Evolutionary conservation across 495 filamentous ascomycete genomes (phyloP).

Genomic region (Bryoglossum gracile): DNA sequence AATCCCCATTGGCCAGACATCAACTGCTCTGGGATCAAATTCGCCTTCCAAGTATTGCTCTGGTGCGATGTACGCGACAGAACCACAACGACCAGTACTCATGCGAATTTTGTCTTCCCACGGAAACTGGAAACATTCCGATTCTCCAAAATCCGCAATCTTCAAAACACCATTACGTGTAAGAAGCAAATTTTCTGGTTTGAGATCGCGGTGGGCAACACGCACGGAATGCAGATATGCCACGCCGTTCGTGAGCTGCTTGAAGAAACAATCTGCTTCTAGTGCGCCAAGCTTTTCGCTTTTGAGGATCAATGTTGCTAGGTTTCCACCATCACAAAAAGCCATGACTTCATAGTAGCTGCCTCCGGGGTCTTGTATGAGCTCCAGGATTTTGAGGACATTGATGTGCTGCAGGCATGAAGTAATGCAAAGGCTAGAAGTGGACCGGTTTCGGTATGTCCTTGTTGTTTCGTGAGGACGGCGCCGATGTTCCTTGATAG

Average conservation of each 20-base stretch:
- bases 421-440: not conserved
- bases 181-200: slow-evolving; percentile 2
- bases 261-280: slow-evolving; percentile 2
- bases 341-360: not conserved
- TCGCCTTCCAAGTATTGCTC: not conserved
- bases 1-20: not conserved
- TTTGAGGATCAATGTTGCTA: not conserved
- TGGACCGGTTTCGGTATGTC: not conserved
- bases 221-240: slow-evolving; percentile 11
- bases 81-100: not conserved
- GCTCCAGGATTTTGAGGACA: not conserved
- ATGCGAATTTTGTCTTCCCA: not conserved
- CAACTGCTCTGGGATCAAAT: not conserved
- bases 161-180: not conserved
- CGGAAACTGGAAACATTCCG: not conserved
- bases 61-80: not conserved
- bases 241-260: not conserved
- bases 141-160: not conserved
- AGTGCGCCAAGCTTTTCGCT: not conserved
- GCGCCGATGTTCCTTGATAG: not conserved
- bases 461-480: not conserved
- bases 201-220: slow-evolving; percentile 12
- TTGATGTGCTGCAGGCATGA: not conserved
- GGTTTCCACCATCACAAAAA: not conserved
- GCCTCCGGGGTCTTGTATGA: not conserved